Base-by-base conservation (phyloP, 768 basidiomycete species). In the Podaxis mareebaensis region DNA sequence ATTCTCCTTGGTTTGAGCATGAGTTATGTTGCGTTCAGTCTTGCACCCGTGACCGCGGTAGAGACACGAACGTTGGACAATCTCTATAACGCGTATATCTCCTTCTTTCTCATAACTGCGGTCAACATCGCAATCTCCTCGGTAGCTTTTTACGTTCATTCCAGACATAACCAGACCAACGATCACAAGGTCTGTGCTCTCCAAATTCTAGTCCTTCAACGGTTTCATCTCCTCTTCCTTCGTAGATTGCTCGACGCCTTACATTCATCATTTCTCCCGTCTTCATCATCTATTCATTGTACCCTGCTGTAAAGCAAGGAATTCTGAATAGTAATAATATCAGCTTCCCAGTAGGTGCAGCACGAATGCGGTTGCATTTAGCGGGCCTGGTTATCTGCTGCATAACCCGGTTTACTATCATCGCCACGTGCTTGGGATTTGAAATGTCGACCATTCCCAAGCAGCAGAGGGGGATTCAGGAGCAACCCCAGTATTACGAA, bases 361-460 rank as follows among this genome's bases (percentile, higher is more conserved):
- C 26, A 26, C 26, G 3, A 26, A 26, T 26, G 10, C 26, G 20
- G 26, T 48, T 26, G 58, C 17, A 46, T 17, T 24, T 58, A 15
- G 44, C 46, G 6, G 28, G 17, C 58, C 42, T 58, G 4, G 30
- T 36, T 28, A n/a, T 58, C 8, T 2, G 8, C 33, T 58, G 58
- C 46, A 49, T 49, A 4, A 58, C 58, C n/a, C n/a, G 22, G 30
- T 46, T 58, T 17, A 58, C 48, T n/a, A 22, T 58, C 26, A 58
- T 58, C 46, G 30, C 42, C 8, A 20, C 33, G 8, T 58, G 58
- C 46, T 38, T 58, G 58, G 22, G 54, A n/a, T 40, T 55, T 39
- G 54, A 36, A 24, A 40, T 55, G 54, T 36, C 38, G 3, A 4
- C 20, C 38, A 22, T 55, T 38, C 54, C 54, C 13, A 55, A 40